These are phyloP conservation scores for Sporopachydermia lactativora DNA, from an alignment of 805 yeast species.

Conservation along the genomic window DNA sequence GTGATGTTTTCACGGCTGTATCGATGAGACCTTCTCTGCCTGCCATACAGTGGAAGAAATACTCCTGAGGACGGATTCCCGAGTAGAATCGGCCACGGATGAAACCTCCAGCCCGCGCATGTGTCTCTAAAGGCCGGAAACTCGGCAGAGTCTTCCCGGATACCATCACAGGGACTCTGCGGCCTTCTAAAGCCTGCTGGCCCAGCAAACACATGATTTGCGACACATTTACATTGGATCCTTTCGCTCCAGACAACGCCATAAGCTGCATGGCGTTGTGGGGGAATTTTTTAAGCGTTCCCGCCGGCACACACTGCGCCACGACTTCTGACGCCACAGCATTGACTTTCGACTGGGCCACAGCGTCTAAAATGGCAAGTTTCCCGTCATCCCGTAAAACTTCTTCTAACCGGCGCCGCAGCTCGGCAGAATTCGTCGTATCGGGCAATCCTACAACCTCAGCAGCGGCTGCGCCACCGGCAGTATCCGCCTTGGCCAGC, in stretches of 20 bases:
- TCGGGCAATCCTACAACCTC: conserved; percentile 80
- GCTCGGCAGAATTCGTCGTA: conserved; percentile 51
- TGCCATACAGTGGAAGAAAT: conserved; percentile 99
- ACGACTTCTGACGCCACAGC: conserved; percentile 91
- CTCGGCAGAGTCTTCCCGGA: conserved; percentile 96
- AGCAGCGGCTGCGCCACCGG: conserved; percentile 84
- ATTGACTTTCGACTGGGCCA: conserved; percentile 86
- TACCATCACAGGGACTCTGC: conserved; percentile 99
- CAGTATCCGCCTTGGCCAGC: conserved; percentile 59
- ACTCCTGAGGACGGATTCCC: conserved; percentile 96
- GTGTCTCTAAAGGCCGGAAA: conserved; percentile 92
- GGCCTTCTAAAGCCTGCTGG: conserved; percentile 97
- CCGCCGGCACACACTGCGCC: conserved; percentile 85
- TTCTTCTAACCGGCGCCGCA: conserved; percentile 81
- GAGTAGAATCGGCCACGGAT: conserved; percentile 94
- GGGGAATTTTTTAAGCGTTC: conserved; percentile 93
- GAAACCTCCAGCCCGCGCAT: conserved; percentile 97
- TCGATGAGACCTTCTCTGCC: conserved; percentile 99
- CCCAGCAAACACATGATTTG: conserved; percentile 99
- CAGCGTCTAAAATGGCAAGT: conserved; percentile 88
- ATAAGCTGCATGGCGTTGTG: conserved; percentile 95
- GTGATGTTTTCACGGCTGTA: conserved; percentile 96
- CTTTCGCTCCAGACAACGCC: conserved; percentile 99
- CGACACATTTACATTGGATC: conserved; percentile 95
- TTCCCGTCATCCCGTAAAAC: conserved; percentile 87